Evolutionary conservation across 1,139 yeast species (phyloP).

Genomic region (Hemisphaericaspora xylanilytica): DNA sequence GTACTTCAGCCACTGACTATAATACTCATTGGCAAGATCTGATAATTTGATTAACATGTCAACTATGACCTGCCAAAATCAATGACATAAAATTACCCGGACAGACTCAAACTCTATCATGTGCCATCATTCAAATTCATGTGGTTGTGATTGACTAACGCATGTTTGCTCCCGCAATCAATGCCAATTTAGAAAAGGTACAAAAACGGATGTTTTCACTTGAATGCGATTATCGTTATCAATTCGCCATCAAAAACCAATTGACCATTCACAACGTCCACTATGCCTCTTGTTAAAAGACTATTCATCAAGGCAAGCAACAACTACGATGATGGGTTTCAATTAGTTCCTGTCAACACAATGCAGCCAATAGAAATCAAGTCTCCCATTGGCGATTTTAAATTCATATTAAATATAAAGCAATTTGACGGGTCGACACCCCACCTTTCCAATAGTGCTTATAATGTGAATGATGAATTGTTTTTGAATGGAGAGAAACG

Average conservation of each 20-base stretch:
- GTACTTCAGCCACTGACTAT: too few relatives aligned
- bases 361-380: conserved; percentile 33
- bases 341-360: conserved; percentile 47
- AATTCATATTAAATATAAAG: conserved; percentile 38
- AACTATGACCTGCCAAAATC: too few relatives aligned
- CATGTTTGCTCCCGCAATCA: too few relatives aligned
- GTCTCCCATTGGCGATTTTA: conserved; percentile 40
- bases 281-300: conserved; percentile 28
- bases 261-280: not conserved
- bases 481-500: conserved; percentile 26
- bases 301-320: conserved; percentile 36
- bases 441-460: conserved; percentile 36
- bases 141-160: too few relatives aligned
- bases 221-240: too few relatives aligned
- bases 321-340: conserved; percentile 24
- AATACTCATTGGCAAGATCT: too few relatives aligned
- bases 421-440: conserved; percentile 46
- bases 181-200: not conserved
- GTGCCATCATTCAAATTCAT: too few relatives aligned
- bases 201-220: not conserved
- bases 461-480: conserved; percentile 30
- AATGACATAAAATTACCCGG: too few relatives aligned
- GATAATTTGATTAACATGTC: too few relatives aligned
- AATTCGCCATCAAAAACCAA: not conserved
- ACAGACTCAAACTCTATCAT: too few relatives aligned